Base-by-base conservation (phyloP, 352 stramenopile genomes). In the Pythium sp. region DNA sequence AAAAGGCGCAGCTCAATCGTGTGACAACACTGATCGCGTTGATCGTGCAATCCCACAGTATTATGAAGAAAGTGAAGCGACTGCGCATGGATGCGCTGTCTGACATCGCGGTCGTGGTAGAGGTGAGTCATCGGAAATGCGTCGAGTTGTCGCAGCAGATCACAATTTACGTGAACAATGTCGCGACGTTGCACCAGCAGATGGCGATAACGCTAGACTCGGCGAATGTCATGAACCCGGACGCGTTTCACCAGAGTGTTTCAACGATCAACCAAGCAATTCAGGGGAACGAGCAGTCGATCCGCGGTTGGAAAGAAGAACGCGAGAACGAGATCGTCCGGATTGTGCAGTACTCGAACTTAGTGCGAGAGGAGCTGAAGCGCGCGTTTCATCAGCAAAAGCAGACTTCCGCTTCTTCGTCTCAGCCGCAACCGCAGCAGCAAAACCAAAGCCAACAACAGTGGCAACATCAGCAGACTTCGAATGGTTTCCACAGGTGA, bases 251-350 rank as follows among this genome's bases (percentile, higher is more conserved):
- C 64, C 58, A 63, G 24, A 66, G 66, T 0, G 85, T 93, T 30
- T 79, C 67, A 41, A 56, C 59, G 1, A 74, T 84, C 51, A 91
- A 80, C 56, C 36, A 66, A 4, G 69, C 70, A 5, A 87, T 94
- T n/a, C 72, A 86, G 26, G 47, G 68, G 38, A 70, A 82, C 6
- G 75, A 90, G 28, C 70, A 80, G 49, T 72, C 51, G 3, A 81
- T 88, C 22, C 62, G 58, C 30, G 61, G 72, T 11, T 75, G 78
- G 12, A 80, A 84, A 47, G 76, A 86, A n/a, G 75, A 81, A 38
- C 79, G 84, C 18, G 76, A 91, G n/a, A 76, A 78, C 32, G 84
- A 91, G 65, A 80, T 92, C 24, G 75, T 92, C 30, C 80, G 82
- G 0, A 81, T 94, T 43, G 84, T 94, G 51, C 86, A 94, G 70